phyloP scores from a whole-genome alignment of 1,284 basidiomycete species.

The Apiotrichum mycotoxinovorans region DNA sequence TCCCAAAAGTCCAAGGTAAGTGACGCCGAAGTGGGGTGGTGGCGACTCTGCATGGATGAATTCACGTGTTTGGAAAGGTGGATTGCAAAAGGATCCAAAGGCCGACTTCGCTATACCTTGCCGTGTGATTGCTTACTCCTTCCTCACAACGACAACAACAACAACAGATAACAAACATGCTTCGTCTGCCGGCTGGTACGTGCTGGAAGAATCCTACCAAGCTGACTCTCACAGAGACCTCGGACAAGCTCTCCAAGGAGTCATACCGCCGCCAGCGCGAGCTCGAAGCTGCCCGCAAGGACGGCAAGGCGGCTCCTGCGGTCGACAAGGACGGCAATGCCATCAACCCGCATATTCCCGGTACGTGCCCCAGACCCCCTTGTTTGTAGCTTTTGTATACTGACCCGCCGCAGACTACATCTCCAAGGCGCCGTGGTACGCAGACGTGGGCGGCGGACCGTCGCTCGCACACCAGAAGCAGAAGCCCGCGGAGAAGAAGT shows the following conservation, averaged over 20 bases:
- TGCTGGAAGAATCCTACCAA: neutral
- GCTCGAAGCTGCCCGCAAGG: slow-evolving; percentile 89
- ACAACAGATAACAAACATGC: slow-evolving; percentile 21
- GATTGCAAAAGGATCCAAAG: too few relatives aligned
- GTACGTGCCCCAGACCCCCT: slow-evolving; percentile 54
- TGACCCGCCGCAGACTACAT: slow-evolving; percentile 65
- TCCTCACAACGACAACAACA: neutral
- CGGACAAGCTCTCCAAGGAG: slow-evolving; percentile 76
- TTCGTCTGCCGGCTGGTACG: slow-evolving; percentile 24
- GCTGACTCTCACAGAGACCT: slow-evolving; percentile 10
- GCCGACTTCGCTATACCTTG: too few relatives aligned
- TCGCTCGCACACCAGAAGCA: slow-evolving; percentile 86
- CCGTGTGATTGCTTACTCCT: neutral
- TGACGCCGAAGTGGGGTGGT: too few relatives aligned
- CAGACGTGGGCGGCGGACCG: slow-evolving; percentile 75
- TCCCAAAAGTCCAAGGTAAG: slow-evolving; percentile 1
- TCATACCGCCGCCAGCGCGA: slow-evolving; percentile 93
- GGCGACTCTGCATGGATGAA: neutral
- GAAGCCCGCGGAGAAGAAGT: slow-evolving; percentile 59
- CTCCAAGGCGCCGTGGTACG: slow-evolving; percentile 96
- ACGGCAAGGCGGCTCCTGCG: slow-evolving; percentile 92
- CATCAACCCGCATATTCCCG: slow-evolving; percentile 98
- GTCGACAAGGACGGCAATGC: slow-evolving; percentile 89
- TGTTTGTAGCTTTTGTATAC: neutral
- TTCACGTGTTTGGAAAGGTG: too few relatives aligned